Evolutionary conservation across 768 basidiomycete species (phyloP).

Genomic region (Kwoniella dejecticola): DNA sequence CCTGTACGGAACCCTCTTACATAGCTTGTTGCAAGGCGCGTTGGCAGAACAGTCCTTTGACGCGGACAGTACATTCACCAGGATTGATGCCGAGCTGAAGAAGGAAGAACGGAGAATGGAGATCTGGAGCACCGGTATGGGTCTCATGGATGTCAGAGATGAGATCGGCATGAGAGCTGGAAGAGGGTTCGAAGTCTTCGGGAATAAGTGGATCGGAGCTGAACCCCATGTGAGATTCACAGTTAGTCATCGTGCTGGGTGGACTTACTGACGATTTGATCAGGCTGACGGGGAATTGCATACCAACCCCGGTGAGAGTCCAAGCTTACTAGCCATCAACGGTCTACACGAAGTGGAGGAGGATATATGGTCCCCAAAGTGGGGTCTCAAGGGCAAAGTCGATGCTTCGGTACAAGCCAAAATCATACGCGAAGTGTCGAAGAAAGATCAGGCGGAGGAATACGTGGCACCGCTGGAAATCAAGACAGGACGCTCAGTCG

Average conservation of each 20-base stretch:
- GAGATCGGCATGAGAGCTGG: conserved; percentile 54
- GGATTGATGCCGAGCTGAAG: conserved; percentile 45
- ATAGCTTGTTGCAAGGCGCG: conserved; percentile 85
- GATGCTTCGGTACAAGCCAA: conserved; percentile 79
- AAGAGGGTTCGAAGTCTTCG: conserved; percentile 52
- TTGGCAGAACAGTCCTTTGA: conserved; percentile 58
- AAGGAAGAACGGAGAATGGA: conserved; percentile 49
- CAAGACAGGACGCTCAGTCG: conserved; percentile 82
- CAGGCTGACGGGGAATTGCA: conserved; percentile 69
- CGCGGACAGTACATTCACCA: conserved; percentile 29
- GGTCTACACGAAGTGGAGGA: conserved; percentile 87
- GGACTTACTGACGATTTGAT: too few species aligned
- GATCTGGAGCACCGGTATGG: conserved; percentile 53
- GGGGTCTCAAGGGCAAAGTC: conserved; percentile 92
- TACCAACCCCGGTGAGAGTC: conserved; percentile 62
- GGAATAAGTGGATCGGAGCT: conserved; percentile 63
- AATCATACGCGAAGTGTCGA: conserved; percentile 61
- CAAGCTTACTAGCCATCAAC: conserved; percentile 69
- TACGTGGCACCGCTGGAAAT: conserved; percentile 75
- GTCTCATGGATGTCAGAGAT: conserved; percentile 50
- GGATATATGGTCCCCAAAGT: conserved; percentile 94
- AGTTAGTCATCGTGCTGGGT: too few species aligned
- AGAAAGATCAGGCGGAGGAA: conserved; percentile 31
- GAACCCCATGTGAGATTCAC: conserved; percentile 64
- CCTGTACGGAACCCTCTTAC: conserved; percentile 90